phyloP scores from a whole-genome alignment of 768 basidiomycete genomes.

The Leccinum barrowsii region DNA sequence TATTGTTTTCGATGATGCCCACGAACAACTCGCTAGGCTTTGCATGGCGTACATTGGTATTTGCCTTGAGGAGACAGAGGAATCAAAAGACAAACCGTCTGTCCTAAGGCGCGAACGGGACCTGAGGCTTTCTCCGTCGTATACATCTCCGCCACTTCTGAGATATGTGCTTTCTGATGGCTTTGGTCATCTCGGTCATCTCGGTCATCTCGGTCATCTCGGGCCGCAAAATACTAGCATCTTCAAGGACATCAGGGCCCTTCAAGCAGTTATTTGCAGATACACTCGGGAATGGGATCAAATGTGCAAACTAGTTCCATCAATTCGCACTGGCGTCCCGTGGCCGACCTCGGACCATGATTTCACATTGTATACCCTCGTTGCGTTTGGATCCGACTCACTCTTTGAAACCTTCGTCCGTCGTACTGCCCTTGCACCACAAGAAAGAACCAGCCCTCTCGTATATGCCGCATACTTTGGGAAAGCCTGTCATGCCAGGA shows the following conservation, averaged over 20 bases:
- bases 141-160: background rate
- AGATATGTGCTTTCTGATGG: constrained; percentile 11
- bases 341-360: constrained; percentile 8
- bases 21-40: constrained; percentile 5
- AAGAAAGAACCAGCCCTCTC: constrained; percentile 3
- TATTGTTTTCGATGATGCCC: constrained; percentile 7
- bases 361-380: constrained; percentile 3
- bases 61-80: constrained; percentile 7
- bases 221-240: background rate
- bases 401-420: background rate
- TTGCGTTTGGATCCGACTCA: constrained; percentile 1
- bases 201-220: constrained; percentile 6
- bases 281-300: background rate
- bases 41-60: constrained; percentile 8
- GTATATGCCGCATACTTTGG: constrained; percentile 4
- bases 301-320: background rate
- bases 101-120: background rate
- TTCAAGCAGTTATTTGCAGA: background rate
- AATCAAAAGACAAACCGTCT: background rate
- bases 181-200: constrained; percentile 6
- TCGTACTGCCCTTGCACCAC: background rate
- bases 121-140: background rate
- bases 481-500: background rate
- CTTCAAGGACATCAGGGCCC: background rate
- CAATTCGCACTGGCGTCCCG: background rate